Base-by-base conservation (phyloP, 106 monocot genomes). In the Allium fistulosum region DNA sequence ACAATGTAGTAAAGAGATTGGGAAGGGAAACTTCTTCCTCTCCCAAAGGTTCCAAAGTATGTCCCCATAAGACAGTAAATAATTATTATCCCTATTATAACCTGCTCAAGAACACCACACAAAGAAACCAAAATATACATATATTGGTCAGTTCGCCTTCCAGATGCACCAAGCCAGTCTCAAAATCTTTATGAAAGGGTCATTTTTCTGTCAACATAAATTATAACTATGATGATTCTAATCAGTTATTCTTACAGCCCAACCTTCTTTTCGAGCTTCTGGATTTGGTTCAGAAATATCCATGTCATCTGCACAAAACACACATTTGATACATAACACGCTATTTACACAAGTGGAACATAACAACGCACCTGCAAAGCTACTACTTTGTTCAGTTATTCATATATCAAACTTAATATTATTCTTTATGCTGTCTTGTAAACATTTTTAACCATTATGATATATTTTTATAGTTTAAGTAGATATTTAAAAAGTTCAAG, bases 251-350 rank as follows among this genome's bases (percentile, higher is more conserved):
- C 7, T 57, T 78, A 84, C 22, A 80, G 74, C n/a, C 84, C 84
- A 0, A 71, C 18, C 0, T 2, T 55, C 46, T 85, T 85, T 81
- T 85, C 71, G 4, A 75, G 0, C 69, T 85, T 85, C 76, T 85
- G 85, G 51, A 85, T 81, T 73, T 85, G 85, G 58, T 78, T 85
- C 57, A 85, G 62, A 68, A 85, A 85, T 65, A 85, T 81, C 85
- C 85, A 85, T 17, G 85, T 85, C 81, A 85, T 81, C 85, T 85
- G 85, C 71, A 78, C 49, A 67, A 13, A 13, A 53, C 14, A 51
- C 22, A 22, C 22, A n/a, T 22, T 22, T 22, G 22, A 22, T 22
- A 22, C 22, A 22, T 22, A 22, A 22, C 22, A 22, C 22, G 22
- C 22, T 22, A 22, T 22, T 22, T 22, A 22, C 22, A 22, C 22